These are phyloP conservation scores for Colletotrichum eremochloae DNA, from an alignment of 2,329 filamentous ascomycete species.

Conservation along the genomic window DNA sequence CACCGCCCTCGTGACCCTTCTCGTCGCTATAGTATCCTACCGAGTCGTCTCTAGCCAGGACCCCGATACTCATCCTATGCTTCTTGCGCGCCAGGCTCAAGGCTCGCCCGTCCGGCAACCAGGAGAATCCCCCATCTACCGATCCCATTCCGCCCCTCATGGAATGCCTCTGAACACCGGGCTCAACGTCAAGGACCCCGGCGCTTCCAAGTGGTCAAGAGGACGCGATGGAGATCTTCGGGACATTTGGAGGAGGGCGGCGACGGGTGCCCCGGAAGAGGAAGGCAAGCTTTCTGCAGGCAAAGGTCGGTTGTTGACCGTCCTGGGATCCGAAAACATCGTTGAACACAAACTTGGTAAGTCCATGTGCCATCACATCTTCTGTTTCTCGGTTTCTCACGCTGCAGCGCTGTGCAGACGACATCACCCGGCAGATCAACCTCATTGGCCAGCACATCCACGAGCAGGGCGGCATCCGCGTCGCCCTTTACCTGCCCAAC, in stretches of 20 bases:
- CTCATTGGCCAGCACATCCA: constrained; percentile 84
- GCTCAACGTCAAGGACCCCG: constrained; percentile 84
- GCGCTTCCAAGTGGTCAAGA: constrained; percentile 83
- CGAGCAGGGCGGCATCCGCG: constrained; percentile 78
- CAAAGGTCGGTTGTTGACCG: constrained; percentile 81
- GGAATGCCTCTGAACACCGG: constrained; percentile 84
- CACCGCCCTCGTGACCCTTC: constrained; percentile 75
- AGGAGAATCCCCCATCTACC: constrained; percentile 87
- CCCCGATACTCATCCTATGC: constrained; percentile 91
- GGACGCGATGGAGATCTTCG: constrained; percentile 91
- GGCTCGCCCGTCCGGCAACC: constrained; percentile 84
- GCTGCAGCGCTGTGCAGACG: constrained; percentile 58
- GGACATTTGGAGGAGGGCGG: constrained; percentile 87
- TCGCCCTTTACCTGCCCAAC: constrained; percentile 93
- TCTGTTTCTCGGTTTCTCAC: constrained; percentile 5
- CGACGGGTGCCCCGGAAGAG: constrained; percentile 73
- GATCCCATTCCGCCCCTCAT: constrained; percentile 87
- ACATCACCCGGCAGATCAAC: constrained; percentile 88
- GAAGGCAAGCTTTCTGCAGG: constrained; percentile 70
- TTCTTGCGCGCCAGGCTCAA: constrained; percentile 87
- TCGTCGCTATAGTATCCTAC: constrained; percentile 78
- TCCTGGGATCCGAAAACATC: constrained; percentile 81
- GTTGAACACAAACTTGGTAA: constrained; percentile 77
- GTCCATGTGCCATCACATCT: constrained; percentile 13
- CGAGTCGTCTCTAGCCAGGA: constrained; percentile 79